Evolutionary conservation across 805 yeast species (phyloP), one percentile per base, ranked within the genome.

Genomic region (Maudiozyma turicensis): DNA sequence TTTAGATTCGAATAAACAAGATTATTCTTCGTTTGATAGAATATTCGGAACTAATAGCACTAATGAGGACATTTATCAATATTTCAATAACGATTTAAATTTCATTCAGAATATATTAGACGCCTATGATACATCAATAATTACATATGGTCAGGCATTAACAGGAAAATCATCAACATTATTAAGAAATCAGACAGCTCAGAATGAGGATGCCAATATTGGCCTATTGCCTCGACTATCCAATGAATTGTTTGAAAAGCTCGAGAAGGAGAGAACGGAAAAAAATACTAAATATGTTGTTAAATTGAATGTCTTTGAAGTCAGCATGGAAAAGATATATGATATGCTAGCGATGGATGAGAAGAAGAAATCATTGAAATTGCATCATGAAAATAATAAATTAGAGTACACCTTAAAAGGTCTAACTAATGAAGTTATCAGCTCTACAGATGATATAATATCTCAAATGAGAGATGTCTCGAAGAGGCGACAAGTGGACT

Each of bases 241-340:
- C 8, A n/a, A 45, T 8, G 48, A 48, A n/a, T 20, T 47, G 20
- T 41, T 33, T 26, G 14, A 20, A n/a, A 43, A 43, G 31, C 33
- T 40, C 5, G 20, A 31, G 3, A 30, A 26, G 14, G 35, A 47
- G 15, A 15, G 31, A 30, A 14, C 26, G 20, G 31, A 32, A 9
- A 35, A 41, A 5, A 40, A 31, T 8, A 37, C 48, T 1, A 89
- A 85, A 55, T 82, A 75, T 58, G 77, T 79, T 0, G 81, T 87
- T 9, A 77, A 80, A 5, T 82, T 86, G 0, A 80, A 87, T 11
- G 82, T 80, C 54, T 73, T 86, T 81, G 96, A 90, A 59, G 80
- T 90, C 10, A 84, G 86, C 64, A 77, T 84, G 73, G 96, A 90
- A 54, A 77, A 76, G 42, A 75, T 89, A 40, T 70, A 76, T 52